Conservation (phyloP, 2,329 filamentous ascomycete species). For the Kalmusia sp. region DNA sequence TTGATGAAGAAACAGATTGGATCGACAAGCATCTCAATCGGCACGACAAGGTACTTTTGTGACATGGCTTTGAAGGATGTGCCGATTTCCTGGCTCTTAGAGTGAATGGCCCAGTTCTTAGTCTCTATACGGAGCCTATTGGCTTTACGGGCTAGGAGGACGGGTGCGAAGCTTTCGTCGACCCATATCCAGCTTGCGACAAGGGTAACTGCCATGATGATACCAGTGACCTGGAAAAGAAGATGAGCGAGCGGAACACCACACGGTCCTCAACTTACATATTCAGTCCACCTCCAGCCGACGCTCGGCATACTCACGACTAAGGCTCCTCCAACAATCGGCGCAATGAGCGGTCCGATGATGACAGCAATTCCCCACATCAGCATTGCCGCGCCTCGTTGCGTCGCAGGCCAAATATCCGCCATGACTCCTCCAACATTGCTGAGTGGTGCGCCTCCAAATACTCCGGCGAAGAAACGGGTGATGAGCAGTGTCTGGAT, state of each 20-base stretch:
- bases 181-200: conserved; percentile 57
- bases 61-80: conserved; percentile 65
- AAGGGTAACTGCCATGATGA: conserved; percentile 58
- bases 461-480: conserved; percentile 59
- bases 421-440: conserved; percentile 26
- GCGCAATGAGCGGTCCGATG: conserved; percentile 37
- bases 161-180: conserved; percentile 60
- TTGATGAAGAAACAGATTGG: conserved; percentile 74
- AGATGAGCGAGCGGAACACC: background rate
- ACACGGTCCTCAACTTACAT: conserved; percentile 53
- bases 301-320: conserved; percentile 49
- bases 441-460: conserved; percentile 47
- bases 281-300: conserved; percentile 60
- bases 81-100: conserved; percentile 59
- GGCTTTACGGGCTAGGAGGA: conserved; percentile 61
- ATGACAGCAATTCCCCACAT: conserved; percentile 22
- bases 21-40: conserved; percentile 68
- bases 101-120: conserved; percentile 46
- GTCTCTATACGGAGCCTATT: conserved; percentile 58
- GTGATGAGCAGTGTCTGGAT: conserved; percentile 57
- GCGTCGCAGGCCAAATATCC: conserved; percentile 23
- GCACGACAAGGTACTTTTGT: conserved; percentile 69
- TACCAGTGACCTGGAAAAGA: conserved; percentile 55
- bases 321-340: conserved; percentile 62
- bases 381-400: conserved; percentile 22